Evolutionary conservation across 140 eudicot species (phyloP).

Genomic region (Flaveria floridana): DNA sequence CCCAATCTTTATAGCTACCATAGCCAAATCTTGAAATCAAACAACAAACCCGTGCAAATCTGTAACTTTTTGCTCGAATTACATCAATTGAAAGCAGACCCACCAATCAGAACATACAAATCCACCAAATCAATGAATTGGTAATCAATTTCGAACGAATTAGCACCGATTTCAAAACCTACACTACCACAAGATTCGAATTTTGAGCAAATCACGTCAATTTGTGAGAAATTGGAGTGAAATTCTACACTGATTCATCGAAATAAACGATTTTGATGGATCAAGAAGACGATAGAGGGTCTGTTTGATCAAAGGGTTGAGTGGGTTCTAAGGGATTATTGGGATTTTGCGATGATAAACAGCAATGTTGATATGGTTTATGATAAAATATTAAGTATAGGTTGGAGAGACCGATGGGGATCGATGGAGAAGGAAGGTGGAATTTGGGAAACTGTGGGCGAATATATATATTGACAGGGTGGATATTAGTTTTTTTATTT

Average conservation of each 20-base stretch:
- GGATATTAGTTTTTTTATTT: slow-evolving; percentile 5
- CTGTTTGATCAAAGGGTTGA: slow-evolving; percentile 15
- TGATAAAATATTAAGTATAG: not conserved
- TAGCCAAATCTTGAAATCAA: slow-evolving; percentile 30
- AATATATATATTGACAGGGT: slow-evolving; percentile 24
- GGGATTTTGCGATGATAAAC: slow-evolving; percentile 10
- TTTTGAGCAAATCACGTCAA: not conserved
- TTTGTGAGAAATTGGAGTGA: slow-evolving; percentile 16
- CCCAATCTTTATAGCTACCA: slow-evolving; percentile 78
- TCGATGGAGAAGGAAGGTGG: slow-evolving; percentile 21
- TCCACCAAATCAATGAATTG: not conserved
- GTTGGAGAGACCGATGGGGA: slow-evolving; percentile 23
- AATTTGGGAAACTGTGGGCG: slow-evolving; percentile 30
- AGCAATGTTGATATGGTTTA: not conserved
- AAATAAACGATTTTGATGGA: not conserved
- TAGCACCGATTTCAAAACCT: not conserved
- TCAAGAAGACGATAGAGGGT: not conserved
- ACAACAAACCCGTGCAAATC: not conserved
- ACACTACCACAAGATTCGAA: not conserved
- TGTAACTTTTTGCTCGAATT: slow-evolving; percentile 13
- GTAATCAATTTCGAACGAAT: slow-evolving; percentile 6
- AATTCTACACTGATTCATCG: not conserved
- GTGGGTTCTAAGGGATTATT: slow-evolving; percentile 20
- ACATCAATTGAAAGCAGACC: slow-evolving; percentile 5
- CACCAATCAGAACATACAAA: slow-evolving; percentile 22